A percentile compares a stretch with the other conserved stretches of the same genome.
Conservation (phyloP, 192 early-diverging fungal genomes). For the Funneliformis mosseae region DNA sequence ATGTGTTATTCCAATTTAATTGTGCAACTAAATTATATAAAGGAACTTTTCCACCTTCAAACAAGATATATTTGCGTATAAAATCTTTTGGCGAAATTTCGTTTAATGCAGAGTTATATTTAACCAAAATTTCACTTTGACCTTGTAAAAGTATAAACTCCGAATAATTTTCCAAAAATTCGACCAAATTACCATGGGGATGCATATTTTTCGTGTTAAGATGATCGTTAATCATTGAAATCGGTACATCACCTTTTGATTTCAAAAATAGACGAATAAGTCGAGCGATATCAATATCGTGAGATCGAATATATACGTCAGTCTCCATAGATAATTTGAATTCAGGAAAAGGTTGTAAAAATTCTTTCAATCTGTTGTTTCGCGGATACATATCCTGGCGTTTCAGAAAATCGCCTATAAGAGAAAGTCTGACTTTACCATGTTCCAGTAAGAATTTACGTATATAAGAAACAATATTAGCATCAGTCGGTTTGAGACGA, state of each 20-base stretch:
- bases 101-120: neutral
- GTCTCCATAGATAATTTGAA: neutral
- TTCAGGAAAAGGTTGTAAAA: neutral
- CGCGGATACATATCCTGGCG: neutral
- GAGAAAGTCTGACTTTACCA: neutral
- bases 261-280: neutral
- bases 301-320: neutral
- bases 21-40: neutral
- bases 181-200: neutral
- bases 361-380: neutral
- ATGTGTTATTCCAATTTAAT: slow-evolving; percentile 10
- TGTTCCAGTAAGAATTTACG: neutral
- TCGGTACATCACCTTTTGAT: neutral
- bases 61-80: neutral
- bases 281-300: neutral
- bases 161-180: neutral
- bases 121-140: neutral
- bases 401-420: neutral
- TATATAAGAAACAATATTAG: neutral
- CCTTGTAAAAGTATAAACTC: slow-evolving; percentile 4
- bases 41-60: neutral
- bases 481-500: slow-evolving; percentile 14
- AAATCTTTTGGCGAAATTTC: neutral
- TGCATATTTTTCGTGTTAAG: neutral
- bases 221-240: neutral